Base-by-base conservation (phyloP, 2,329 filamentous ascomycete species). In the Microsporum ferrugineum region DNA sequence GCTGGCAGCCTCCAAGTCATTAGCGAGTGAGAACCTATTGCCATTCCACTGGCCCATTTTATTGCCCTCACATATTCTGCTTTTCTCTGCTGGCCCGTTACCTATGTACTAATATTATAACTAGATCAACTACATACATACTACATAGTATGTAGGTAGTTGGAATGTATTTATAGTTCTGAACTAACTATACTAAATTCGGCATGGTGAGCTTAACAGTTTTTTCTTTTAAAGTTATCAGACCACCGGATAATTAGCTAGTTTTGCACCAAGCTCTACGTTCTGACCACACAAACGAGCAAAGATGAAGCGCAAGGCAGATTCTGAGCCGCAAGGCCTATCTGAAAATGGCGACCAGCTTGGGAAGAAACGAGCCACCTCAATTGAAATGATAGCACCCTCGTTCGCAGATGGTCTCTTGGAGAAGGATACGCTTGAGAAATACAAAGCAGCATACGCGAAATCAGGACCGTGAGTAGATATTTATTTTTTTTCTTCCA, bases 341-440 rank as follows among this genome's bases (percentile, higher is more conserved):
- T 66, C 67, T 38, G 68, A 63, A 64, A 72, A 71, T 68, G 69
- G 66, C 61, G 69, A 69, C 58, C 71, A 70, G 1, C 68, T 71
- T n/a, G 63, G 69, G 43, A 76, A 76, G 58, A 76, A 75, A 64
- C 67, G 73, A 41, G 72, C 70, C 1, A 68, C 76, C 58, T 74
- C 73, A 3, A 71, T 67, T 56, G 72, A 76, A 58, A 70, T 72
- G 59, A 23, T 45, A n/a, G 70, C 70, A n/a, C 69, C 69, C 23
- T 66, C 73, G 43, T 79, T 79, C 65, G 73, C 73, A 51, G 69
- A 75, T 3, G 76, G 75, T 12, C 69, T 79, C 2, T 77, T 79
- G 64, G 74, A 77, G 31, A 57, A 67, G 53, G 63, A 70, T 56
- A 73, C 73, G 59, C 68, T 75, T 51, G 68, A 75, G 66, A 72